Conservation (phyloP, 371 early-diverging fungal genomes). For the Lichtheimia ornata region DNA sequence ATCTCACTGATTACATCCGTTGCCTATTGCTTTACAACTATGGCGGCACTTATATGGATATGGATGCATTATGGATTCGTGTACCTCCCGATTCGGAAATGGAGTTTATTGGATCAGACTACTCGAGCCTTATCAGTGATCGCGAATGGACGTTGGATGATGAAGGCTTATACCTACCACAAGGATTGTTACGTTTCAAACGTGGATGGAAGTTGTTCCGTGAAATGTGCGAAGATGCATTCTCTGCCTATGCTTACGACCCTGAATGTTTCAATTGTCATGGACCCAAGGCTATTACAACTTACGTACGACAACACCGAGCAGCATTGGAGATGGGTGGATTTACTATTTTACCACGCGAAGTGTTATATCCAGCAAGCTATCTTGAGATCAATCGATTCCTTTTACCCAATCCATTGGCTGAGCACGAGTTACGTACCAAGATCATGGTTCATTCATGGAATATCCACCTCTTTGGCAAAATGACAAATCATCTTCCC, state of each 20-base stretch:
- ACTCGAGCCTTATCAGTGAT: slow-evolving; percentile 49
- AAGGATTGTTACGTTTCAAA: slow-evolving; percentile 67
- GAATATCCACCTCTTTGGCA: slow-evolving; percentile 64
- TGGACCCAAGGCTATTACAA: slow-evolving; percentile 65
- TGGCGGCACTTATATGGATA: slow-evolving; percentile 73
- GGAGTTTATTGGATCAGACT: slow-evolving; percentile 67
- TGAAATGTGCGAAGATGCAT: slow-evolving; percentile 60
- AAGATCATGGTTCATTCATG: slow-evolving; percentile 42
- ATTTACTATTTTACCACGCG: slow-evolving; percentile 50
- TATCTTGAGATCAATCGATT: slow-evolving; percentile 51
- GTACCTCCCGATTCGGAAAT: slow-evolving; percentile 53
- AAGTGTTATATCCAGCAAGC: slow-evolving; percentile 56
- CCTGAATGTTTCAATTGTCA: slow-evolving; percentile 67
- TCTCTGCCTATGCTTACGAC: slow-evolving; percentile 55
- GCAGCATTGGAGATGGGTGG: slow-evolving; percentile 48
- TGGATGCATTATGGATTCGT: slow-evolving; percentile 71
- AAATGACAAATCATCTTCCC: slow-evolving; percentile 59
- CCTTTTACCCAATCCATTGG: slow-evolving; percentile 40
- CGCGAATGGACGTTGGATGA: slow-evolving; percentile 63
- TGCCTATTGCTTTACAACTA: slow-evolving; percentile 62
- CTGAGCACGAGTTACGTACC: slow-evolving; percentile 49
- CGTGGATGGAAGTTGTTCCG: slow-evolving; percentile 64
- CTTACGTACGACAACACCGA: slow-evolving; percentile 57
- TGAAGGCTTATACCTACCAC: slow-evolving; percentile 61
- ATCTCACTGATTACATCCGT: slow-evolving; percentile 64